These are phyloP conservation scores for Boletus eberwhitei DNA, from an alignment of 768 basidiomycete species.

Conservation along the genomic window DNA sequence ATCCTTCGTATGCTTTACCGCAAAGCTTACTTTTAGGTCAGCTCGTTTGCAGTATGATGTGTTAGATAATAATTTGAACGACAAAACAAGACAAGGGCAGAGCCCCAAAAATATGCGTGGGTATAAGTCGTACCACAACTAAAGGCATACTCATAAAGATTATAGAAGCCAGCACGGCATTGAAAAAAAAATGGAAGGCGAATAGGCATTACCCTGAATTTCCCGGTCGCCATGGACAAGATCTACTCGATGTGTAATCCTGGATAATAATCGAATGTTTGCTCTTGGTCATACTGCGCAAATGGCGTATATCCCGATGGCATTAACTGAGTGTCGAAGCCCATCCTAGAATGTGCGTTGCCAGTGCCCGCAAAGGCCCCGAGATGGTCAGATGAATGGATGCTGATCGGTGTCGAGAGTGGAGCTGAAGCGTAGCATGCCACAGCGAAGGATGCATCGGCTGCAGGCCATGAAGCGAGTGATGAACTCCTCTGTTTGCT, in stretches of 20 bases:
- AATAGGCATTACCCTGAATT: not conserved
- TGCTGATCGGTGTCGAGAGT: constrained; percentile 36
- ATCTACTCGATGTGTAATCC: constrained; percentile 25
- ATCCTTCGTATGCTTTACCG: not conserved
- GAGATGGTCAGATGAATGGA: constrained; percentile 33
- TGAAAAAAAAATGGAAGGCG: not conserved
- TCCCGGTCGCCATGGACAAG: not conserved
- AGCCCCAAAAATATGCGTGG: constrained; percentile 4
- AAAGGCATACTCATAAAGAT: constrained; percentile 11
- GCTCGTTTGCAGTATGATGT: constrained; percentile 1
- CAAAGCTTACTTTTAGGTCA: constrained; percentile 8
- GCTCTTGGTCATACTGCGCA: constrained; percentile 25
- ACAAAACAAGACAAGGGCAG: not conserved
- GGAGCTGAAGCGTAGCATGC: constrained; percentile 31
- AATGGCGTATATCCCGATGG: constrained; percentile 30
- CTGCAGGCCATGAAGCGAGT: constrained; percentile 27
- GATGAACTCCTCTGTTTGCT: constrained; percentile 18
- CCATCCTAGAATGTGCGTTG: constrained; percentile 26
- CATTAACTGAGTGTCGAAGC: constrained; percentile 23
- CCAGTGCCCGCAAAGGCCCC: constrained; percentile 64
- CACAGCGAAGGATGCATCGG: constrained; percentile 15
- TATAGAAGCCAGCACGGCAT: constrained; percentile 1
- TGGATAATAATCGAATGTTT: constrained; percentile 30
- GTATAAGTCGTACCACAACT: constrained; percentile 15
- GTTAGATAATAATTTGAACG: constrained; percentile 1